Evolutionary conservation across 257 asterid species (phyloP).

Genomic region (Euphrasia confusa): DNA sequence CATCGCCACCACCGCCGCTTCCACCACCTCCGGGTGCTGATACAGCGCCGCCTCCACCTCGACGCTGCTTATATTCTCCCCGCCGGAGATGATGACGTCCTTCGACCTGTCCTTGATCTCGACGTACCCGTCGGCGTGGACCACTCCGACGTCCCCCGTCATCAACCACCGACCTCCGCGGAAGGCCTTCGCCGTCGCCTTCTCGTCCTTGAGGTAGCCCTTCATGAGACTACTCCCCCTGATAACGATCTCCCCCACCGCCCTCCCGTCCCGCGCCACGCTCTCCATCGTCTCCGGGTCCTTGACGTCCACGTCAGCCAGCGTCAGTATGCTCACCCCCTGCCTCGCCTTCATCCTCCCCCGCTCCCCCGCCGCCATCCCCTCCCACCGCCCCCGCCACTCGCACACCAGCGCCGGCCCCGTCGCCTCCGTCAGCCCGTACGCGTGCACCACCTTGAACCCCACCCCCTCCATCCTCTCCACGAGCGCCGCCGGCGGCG

Average conservation of each 20-base stretch:
- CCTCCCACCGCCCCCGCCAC: conserved; percentile 63
- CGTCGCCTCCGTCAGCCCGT: conserved; percentile 86
- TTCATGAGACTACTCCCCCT: conserved; percentile 84
- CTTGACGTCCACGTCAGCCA: conserved; percentile 70
- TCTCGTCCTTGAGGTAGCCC: conserved; percentile 64
- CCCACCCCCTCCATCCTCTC: conserved; percentile 57
- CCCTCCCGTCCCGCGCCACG: conserved; percentile 53
- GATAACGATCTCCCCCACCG: conserved; percentile 69
- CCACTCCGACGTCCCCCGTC: conserved; percentile 82
- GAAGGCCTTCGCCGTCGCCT: conserved; percentile 48
- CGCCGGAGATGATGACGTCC: conserved; percentile 88
- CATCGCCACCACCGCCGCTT: conserved; percentile 95
- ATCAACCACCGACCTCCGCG: conserved; percentile 56
- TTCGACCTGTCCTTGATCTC: conserved; percentile 83
- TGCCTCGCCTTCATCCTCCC: conserved; percentile 64
- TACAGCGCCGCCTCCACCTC: conserved; percentile 67
- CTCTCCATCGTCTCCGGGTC: conserved; percentile 54
- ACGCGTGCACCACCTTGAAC: conserved; percentile 74
- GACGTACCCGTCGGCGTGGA: conserved; percentile 77
- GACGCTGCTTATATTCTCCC: conserved; percentile 85
- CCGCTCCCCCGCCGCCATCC: conserved; percentile 31
- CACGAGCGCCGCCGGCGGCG: conserved; percentile 66
- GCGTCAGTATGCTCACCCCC: conserved; percentile 59
- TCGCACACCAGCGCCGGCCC: conserved; percentile 89
- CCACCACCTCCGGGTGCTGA: conserved; percentile 47